Conservation (phyloP, 495 filamentous ascomycete genomes). For the Penicillium chermesinum region DNA sequence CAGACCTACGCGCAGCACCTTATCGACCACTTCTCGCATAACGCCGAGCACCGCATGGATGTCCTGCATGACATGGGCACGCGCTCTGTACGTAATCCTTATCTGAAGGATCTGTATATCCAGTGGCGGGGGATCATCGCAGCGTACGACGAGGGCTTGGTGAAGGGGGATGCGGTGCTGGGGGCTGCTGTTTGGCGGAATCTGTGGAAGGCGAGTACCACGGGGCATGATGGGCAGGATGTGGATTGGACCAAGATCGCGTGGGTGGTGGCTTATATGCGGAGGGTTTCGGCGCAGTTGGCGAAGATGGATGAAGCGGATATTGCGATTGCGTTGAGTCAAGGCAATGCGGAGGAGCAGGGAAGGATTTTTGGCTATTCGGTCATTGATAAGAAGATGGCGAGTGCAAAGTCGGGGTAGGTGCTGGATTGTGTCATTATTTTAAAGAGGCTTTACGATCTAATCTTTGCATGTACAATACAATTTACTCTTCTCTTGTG, state of each 20-base stretch:
- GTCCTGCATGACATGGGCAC: slow-evolving; percentile 62
- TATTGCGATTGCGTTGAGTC: slow-evolving; percentile 34
- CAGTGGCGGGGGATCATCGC: slow-evolving; percentile 84
- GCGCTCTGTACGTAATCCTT: slow-evolving; percentile 65
- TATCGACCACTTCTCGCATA: slow-evolving; percentile 90
- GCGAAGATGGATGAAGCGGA: slow-evolving; percentile 58
- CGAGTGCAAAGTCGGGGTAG: slow-evolving; percentile 1
- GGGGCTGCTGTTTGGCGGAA: slow-evolving; percentile 92
- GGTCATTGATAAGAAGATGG: slow-evolving; percentile 31
- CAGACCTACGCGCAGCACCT: slow-evolving; percentile 67
- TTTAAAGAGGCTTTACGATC: neutral
- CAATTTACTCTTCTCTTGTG: slow-evolving; percentile 5
- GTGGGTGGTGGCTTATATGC: slow-evolving; percentile 72
- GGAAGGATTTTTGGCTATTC: slow-evolving; percentile 34
- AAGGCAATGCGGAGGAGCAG: slow-evolving; percentile 13
- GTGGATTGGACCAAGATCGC: slow-evolving; percentile 68
- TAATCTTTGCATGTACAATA: slow-evolving; percentile 21
- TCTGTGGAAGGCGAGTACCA: slow-evolving; percentile 64
- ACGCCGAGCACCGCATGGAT: slow-evolving; percentile 83
- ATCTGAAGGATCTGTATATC: slow-evolving; percentile 85
- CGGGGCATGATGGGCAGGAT: slow-evolving; percentile 42
- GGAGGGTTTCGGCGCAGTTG: slow-evolving; percentile 58
- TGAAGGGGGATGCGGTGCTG: slow-evolving; percentile 77
- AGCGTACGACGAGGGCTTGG: slow-evolving; percentile 82
- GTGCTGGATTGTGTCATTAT: neutral